Evolutionary conservation across 2,329 filamentous ascomycete genomes (phyloP).

Genomic region (Monosporascus cannonballus): DNA sequence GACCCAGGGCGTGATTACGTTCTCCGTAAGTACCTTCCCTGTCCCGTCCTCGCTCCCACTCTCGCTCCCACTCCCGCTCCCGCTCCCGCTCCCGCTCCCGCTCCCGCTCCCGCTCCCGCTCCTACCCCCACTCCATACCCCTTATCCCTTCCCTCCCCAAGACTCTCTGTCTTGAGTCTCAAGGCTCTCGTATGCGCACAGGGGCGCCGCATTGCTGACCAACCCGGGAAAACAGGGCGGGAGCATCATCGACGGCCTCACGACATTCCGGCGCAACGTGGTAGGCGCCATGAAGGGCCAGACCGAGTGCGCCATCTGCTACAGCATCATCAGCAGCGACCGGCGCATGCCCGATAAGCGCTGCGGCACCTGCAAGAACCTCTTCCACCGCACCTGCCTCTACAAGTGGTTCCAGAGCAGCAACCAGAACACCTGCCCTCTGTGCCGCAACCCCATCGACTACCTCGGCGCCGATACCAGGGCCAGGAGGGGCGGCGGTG

Average conservation of each 20-base stretch:
- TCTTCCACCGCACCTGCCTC: slow-evolving; percentile 84
- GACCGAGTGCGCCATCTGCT: slow-evolving; percentile 94
- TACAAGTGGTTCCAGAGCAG: slow-evolving; percentile 97
- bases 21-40: slow-evolving; percentile 51
- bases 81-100: background rate
- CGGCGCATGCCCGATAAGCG: slow-evolving; percentile 87
- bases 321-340: slow-evolving; percentile 85
- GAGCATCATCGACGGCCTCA: slow-evolving; percentile 78
- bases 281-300: slow-evolving; percentile 85
- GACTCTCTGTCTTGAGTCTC: too few relatives aligned
- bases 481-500: slow-evolving; percentile 11
- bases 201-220: too few relatives aligned
- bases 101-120: background rate
- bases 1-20: slow-evolving; percentile 87
- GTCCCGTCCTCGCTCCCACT: background rate
- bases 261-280: slow-evolving; percentile 82
- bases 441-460: slow-evolving; percentile 85
- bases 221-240: slow-evolving; percentile 51
- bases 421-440: slow-evolving; percentile 83
- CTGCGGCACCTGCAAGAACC: slow-evolving; percentile 87
- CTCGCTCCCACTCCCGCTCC: background rate
- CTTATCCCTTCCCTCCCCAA: background rate
- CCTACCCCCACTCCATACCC: background rate
- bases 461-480: slow-evolving; percentile 34
- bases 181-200: too few relatives aligned